A percentile compares a stretch with the other conserved stretches of the same genome.
Evolutionary conservation across 148 eudicot species (phyloP).

Genomic region (Polygonum maritimum): DNA sequence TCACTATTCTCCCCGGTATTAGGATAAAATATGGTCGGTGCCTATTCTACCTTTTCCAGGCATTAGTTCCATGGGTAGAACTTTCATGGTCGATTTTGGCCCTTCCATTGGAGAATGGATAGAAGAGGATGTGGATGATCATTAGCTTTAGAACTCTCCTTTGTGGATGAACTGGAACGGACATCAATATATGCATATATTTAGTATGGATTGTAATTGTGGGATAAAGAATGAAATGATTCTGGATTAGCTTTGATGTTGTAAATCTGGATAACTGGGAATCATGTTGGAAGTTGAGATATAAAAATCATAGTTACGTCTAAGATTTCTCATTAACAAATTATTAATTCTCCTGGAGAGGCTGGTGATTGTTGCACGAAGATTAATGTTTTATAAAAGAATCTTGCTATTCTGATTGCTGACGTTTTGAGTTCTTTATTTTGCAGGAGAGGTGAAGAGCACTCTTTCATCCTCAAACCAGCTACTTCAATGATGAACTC

Average conservation of each 20-base stretch:
- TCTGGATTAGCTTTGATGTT: background rate
- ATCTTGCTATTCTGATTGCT: conserved; percentile 8
- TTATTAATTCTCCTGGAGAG: background rate
- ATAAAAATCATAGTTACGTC: no score
- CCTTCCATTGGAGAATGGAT: background rate
- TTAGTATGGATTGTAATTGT: background rate
- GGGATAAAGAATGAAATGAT: background rate
- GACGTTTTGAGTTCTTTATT: conserved; percentile 10
- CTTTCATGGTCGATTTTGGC: background rate
- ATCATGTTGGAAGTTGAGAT: background rate
- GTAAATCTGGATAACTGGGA: background rate
- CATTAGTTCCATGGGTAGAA: background rate
- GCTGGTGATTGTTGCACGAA: background rate
- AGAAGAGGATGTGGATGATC: background rate
- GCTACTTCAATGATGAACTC: conserved; percentile 47
- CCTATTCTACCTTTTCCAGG: background rate
- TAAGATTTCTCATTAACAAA: background rate
- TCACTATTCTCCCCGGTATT: background rate
- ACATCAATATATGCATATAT: background rate
- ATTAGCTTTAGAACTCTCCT: no score
- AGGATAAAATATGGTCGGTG: background rate
- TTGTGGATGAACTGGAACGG: background rate
- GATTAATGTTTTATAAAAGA: background rate
- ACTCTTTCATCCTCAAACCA: conserved; percentile 91
- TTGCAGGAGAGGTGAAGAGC: conserved; percentile 98